These are phyloP conservation scores for Hericium coralloides DNA, from an alignment of 768 basidiomycete species.

Conservation along the genomic window DNA sequence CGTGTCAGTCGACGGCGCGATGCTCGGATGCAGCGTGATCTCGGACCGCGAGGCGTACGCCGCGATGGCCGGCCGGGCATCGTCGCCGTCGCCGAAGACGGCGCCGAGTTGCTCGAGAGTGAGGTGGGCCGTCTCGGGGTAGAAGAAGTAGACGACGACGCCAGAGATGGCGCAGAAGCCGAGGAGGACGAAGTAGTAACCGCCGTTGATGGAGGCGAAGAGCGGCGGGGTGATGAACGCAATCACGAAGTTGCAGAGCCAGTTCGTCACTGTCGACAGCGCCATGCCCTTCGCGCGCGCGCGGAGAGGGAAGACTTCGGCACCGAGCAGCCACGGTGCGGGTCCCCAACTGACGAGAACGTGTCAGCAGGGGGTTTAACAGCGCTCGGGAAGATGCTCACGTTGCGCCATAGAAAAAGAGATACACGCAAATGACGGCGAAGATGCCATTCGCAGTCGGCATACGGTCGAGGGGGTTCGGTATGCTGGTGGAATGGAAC, in stretches of 20 bases:
- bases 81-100: constrained; percentile 33
- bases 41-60: constrained; percentile 2
- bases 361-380: constrained; percentile 9
- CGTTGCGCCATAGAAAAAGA: constrained; percentile 49
- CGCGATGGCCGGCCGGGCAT: not conserved
- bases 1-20: not conserved
- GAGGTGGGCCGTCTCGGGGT: constrained; percentile 38
- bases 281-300: constrained; percentile 25
- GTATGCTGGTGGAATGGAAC: constrained; percentile 31
- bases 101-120: constrained; percentile 43
- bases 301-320: constrained; percentile 25
- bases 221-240: constrained; percentile 50
- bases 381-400: constrained; percentile 13
- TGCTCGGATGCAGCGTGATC: not conserved
- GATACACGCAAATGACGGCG: constrained; percentile 44
- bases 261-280: constrained; percentile 22
- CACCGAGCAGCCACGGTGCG: constrained; percentile 23
- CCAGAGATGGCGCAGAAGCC: constrained; percentile 37
- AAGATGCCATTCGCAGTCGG: constrained; percentile 29
- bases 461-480: constrained; percentile 21
- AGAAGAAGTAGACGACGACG: constrained; percentile 37
- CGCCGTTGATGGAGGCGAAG: constrained; percentile 38
- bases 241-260: constrained; percentile 30
- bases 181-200: constrained; percentile 43
- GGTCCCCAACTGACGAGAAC: constrained; percentile 22